Evolutionary conservation across 805 yeast genomes (phyloP), one percentile per base, ranked within the genome.

Genomic region (Saccharomycopsis fibuligera): DNA sequence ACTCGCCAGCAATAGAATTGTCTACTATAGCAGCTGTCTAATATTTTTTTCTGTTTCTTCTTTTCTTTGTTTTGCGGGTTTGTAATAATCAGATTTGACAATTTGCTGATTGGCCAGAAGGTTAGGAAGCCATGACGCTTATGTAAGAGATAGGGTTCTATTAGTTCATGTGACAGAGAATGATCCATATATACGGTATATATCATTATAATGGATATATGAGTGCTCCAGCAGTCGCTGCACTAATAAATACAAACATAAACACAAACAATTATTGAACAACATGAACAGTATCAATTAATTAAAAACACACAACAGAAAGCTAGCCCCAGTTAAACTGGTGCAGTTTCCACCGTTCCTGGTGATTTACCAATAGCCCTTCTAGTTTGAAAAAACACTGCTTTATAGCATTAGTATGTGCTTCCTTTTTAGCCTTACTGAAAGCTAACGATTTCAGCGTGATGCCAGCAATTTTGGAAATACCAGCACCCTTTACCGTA

Each of bases 391-490:
- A 58, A 17, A 77, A 64, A 24, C 76, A 75, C 14, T 61, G 62
- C 48, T 69, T 70, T 21, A 70, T 58, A 1, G 71, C 80, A 48
- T 71, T 70, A 1, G 75, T 69, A 2, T 68, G 61, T 1, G 80
- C 78, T 60, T 70, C 72, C 51, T 75, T 76, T 56, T 70, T 70
- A 27, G 73, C 67, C 41, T 66, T 68, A 30, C 63, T 62, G 45
- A 63, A 68, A 4, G 67, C 64, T 54, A 60, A 53, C 44, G 61
- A 58, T 49, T 65, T 69, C 16, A 59, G 54, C 0, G 74, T 70
- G 48, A 66, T 44, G 29, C 62, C 64, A 3, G 50, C 48, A 2
- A 69, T 61, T 31, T 59, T 61, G 1, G 76, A 80, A 3, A 44
- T 49, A 2, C 81, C 81, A n/a, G 35, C 35, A 2, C 60, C 66